Evolutionary conservation across 2,329 filamentous ascomycete species (phyloP), one percentile per base, ranked within the genome.

Genomic region (Aureobasidium sp.): DNA sequence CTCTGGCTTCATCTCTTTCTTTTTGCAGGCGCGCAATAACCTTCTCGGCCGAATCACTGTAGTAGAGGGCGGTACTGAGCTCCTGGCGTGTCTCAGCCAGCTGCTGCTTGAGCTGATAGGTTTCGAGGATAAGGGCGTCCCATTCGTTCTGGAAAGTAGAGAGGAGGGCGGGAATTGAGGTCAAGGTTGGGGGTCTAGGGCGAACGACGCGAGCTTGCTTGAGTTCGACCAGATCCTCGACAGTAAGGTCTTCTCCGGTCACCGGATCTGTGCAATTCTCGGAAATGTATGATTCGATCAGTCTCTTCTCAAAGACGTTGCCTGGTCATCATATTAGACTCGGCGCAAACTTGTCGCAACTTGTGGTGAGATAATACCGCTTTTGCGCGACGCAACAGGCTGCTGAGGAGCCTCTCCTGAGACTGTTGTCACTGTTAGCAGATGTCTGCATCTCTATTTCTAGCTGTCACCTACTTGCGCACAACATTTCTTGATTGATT

Each of bases 91-190:
- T 96, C 73, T 96, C 90, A 57, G 88, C 83, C 65, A 99, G 81
- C 72, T 96, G 91, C 74, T 97, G 90, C 77, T 90, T 88, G 63
- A 97, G 79, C 67, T 90, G 94, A 74, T 91, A 97, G 55, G 91
- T 90, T 77, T 99, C 94, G 39, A 97, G 80, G 13, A 93, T 90
- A 48, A 97, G 79, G 9, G 92, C 88, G 73, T 99, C 94, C 94
- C 94, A 99, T 81, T 99, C 94, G 74, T 96, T 96, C 75, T 99
- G 94, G 75, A 99, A 97, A 42, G 92, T 89, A 54, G 90, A 89
- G 61, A 99, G 88, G 61, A 99, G 84, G 21, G 94, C 91, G 27
- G 94, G 94, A 71, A 99, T 96, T 41, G 94, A 99, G 60, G 94
- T 97, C 69, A 97, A 86, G 37, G 91, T 92, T 36, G 94, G 93